Base-by-base conservation (phyloP, 2,329 filamentous ascomycete species). In the Trichoderma brevicompactum region DNA sequence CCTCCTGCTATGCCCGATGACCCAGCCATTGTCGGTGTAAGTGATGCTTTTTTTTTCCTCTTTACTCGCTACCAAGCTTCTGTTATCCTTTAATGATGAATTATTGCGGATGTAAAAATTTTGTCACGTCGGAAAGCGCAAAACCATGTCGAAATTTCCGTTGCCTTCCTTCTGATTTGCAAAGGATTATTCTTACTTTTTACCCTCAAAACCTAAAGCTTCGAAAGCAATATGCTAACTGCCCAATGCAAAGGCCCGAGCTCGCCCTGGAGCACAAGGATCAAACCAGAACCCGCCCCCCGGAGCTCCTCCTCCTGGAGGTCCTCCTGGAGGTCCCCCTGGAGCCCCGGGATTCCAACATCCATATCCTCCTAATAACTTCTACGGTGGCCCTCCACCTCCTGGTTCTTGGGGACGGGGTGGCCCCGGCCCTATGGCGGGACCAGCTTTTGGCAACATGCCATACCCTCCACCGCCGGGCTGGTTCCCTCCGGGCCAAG, bases 151-250 rank as follows among this genome's bases (percentile, higher is more conserved):
- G 94, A 97, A 87, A 89, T 91, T 89, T 97, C 94, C 93, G 94
- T 97, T 97, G 94, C 93, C 94, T 97, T 97, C 94, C 94, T 97
- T 97, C 93, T 97, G 93, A 97, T 88, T 75, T 69, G 52, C 69
- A 72, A 66, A 68, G 67, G 61, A 54, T 15, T 53, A 34, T 54
- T 17, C 43, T 63, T 32, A 38, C 32, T 43, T 50, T 43, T 61
- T 10, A 3, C 36, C 36, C 12, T 23, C 28, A 34, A 40, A 6
- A 50, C n/a, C 13, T 53, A 23, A 9, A 7, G 5, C n/a, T 19
- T 44, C 17, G n/a, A 44, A n/a, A 40, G 7, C 40, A 32, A n/a
- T 13, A 66, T 46, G 8, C 72, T 75, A 68, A 77, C 71, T 8
- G 41, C 56, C 56, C 41, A 10, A 54, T 38, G 43, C 74, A 54